These are phyloP conservation scores for Naegleria gruberi DNA, from an alignment of 208 protist species.

Conservation along the genomic window DNA sequence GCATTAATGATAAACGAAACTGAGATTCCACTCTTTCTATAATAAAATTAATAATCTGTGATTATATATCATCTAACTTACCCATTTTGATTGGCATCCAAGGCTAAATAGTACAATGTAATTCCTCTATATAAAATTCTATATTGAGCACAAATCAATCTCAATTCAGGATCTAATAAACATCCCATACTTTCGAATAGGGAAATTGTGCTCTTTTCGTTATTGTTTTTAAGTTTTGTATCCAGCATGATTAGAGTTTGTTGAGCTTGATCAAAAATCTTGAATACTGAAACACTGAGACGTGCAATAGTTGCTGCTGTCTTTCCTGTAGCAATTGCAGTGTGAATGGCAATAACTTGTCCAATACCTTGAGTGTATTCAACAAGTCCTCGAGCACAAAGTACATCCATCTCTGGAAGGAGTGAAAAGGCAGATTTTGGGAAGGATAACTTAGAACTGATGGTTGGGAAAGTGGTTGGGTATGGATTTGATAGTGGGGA, in stretches of 20 bases:
- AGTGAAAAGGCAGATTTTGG: neutral
- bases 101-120: conserved; percentile 3
- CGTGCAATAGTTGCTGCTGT: neutral
- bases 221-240: neutral
- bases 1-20: neutral
- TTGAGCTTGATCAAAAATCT: neutral
- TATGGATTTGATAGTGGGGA: neutral
- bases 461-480: neutral
- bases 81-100: neutral
- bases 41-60: neutral
- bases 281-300: neutral
- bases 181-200: neutral
- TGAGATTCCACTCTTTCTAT: neutral
- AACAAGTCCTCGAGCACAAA: neutral
- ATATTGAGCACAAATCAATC: conserved; percentile 4
- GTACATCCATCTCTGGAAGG: neutral
- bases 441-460: neutral
- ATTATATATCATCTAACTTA: neutral
- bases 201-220: neutral
- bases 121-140: conserved; percentile 2
- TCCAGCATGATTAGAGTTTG: neutral
- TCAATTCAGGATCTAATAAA: neutral
- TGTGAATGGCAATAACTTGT: neutral
- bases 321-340: neutral
- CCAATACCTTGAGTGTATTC: neutral